Percentiles rank a stretch among this genome's conserved stretches.
Conservation (phyloP, 2,329 filamentous ascomycete genomes). For the Thermothelomyces thermophilus region DNA sequence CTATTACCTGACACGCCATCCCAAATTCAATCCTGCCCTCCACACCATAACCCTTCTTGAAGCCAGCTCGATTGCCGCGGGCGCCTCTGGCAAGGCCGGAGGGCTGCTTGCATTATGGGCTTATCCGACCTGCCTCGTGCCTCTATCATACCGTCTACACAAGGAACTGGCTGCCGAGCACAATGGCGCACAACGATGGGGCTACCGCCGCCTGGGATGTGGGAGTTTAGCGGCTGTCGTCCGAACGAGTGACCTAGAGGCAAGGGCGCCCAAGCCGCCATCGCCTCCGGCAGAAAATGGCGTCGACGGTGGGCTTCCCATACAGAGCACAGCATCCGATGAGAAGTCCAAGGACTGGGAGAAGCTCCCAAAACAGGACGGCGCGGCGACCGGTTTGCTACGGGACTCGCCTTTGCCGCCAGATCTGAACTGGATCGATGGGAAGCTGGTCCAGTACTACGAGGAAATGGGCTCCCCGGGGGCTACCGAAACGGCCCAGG, state of each 20-base stretch:
- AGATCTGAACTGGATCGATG: conserved; percentile 79
- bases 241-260: conserved; percentile 20
- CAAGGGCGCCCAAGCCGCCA: neutral
- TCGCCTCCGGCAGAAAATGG: neutral
- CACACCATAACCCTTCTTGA: conserved; percentile 84
- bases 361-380: conserved; percentile 55
- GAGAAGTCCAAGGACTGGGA: conserved; percentile 46
- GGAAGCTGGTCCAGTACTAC: conserved; percentile 60
- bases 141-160: conserved; percentile 78
- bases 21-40: conserved; percentile 64
- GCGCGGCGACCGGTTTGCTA: conserved; percentile 40
- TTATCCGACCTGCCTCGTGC: conserved; percentile 77
- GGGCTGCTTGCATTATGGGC: conserved; percentile 88
- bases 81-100: conserved; percentile 89
- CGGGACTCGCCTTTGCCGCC: conserved; percentile 58
- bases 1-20: conserved; percentile 84
- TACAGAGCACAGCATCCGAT: conserved; percentile 15
- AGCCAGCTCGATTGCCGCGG: conserved; percentile 77
- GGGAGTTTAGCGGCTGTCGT: conserved; percentile 47
- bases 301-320: conserved; percentile 21
- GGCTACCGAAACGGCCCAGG: conserved; percentile 77
- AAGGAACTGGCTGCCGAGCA: conserved; percentile 79
- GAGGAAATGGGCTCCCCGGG: conserved; percentile 69
- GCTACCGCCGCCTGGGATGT: conserved; percentile 73
- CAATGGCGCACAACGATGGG: conserved; percentile 71